Percentiles rank a stretch among this genome's conserved stretches.
These are phyloP conservation scores for Pseudovirgaria hyperparasitica DNA, from an alignment of 2,329 filamentous ascomycete genomes.

Conservation along the genomic window DNA sequence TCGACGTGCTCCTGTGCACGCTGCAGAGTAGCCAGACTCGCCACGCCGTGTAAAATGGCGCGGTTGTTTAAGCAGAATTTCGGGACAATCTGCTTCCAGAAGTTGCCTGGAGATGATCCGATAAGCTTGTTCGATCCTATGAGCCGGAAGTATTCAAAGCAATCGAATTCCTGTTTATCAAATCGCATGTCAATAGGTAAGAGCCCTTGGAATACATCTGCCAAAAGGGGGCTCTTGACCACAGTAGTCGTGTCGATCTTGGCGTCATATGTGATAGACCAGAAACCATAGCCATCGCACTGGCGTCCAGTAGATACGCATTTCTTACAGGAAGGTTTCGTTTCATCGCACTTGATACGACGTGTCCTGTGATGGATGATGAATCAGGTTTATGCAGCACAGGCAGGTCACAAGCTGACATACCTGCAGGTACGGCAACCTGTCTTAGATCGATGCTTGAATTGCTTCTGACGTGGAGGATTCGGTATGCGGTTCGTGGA, in stretches of 20 bases:
- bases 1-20: slow-evolving; percentile 12
- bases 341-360: slow-evolving; percentile 25
- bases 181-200: slow-evolving; percentile 4
- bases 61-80: slow-evolving; percentile 27
- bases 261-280: too few relatives aligned
- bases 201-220: neutral
- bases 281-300: slow-evolving; percentile 33
- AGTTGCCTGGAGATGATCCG: slow-evolving; percentile 13
- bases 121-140: slow-evolving; percentile 23
- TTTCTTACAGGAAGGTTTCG: slow-evolving; percentile 21
- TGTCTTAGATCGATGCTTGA: too few relatives aligned
- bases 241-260: slow-evolving; percentile 16
- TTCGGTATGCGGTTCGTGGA: too few relatives aligned
- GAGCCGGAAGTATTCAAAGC: slow-evolving; percentile 32
- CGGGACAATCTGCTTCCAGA: slow-evolving; percentile 28
- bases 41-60: slow-evolving; percentile 29
- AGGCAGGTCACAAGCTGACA: slow-evolving; percentile 3
- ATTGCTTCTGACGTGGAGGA: too few relatives aligned
- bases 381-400: neutral
- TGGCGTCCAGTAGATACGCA: slow-evolving; percentile 23
- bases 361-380: slow-evolving; percentile 9
- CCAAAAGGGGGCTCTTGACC: slow-evolving; percentile 1
- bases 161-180: slow-evolving; percentile 17
- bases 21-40: slow-evolving; percentile 29
- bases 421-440: slow-evolving; percentile 16